Base-by-base conservation (phyloP, 2,329 filamentous ascomycete species). In the Diplodia intermedia region DNA sequence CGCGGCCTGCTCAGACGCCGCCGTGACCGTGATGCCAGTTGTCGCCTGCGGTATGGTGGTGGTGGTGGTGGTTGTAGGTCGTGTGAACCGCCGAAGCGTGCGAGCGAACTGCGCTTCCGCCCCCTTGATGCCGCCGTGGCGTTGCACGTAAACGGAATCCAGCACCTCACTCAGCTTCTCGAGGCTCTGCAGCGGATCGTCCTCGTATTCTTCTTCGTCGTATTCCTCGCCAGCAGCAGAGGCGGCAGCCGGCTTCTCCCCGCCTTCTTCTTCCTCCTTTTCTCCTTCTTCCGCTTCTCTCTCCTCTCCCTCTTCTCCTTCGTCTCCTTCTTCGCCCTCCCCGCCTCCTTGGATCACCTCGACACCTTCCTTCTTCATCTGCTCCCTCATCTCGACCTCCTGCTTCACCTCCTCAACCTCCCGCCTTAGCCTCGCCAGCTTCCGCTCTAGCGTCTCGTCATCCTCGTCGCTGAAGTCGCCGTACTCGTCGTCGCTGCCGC, bases 381-480 rank as follows among this genome's bases (percentile, higher is more conserved):
- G 29, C 29, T 70, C 70, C 50, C 76, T 71, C 75, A 84, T 86
- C 47, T 85, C 84, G 69, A 88, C 87, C 69, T 90, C 87, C 49
- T 83, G 77, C 71, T 85, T 83, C 71, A 84, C 73, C 69, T 81
- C 92, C 73, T 92, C 90, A 9, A 96, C 88, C 79, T 98, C 94
- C 68, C 92, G 86, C 76, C 89, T 90, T 72, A 99, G 80, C 69
- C 95, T 87, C 36, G 93, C 91, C 71, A 99, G 88, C 79, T 90
- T 94, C 71, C 88, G 85, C 71, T 92, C 89, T 54, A 97, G 81
- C 57, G 86, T 90, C 79, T 97, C 93, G 6, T 90, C 90, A 68
- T 92, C 91, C n/a, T 88, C 89, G 68, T 93, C 91, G 72, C 91
- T 94, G 18, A 92, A 81, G 71, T 94, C 91, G 2, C 89, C 92